Evolutionary conservation across 495 filamentous ascomycete genomes (phyloP).

Genomic region (Cudoniella acicularis): DNA sequence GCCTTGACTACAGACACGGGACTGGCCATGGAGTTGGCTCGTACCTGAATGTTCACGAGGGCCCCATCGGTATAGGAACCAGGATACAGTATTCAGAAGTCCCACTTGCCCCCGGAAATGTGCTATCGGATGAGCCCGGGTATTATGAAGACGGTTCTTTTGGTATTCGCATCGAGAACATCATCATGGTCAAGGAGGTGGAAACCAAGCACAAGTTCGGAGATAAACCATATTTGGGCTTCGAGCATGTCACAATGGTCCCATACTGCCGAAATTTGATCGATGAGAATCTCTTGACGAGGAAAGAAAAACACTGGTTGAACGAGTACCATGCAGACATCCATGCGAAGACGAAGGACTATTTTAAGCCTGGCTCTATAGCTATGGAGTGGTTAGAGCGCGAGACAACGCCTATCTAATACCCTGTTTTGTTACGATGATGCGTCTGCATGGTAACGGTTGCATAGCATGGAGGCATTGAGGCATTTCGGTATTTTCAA

Average conservation of each 20-base stretch:
- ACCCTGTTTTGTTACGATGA: neutral
- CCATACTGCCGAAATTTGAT: slow-evolving; percentile 91
- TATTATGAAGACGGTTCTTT: slow-evolving; percentile 98
- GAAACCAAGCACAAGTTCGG: slow-evolving; percentile 85
- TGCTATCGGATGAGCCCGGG: slow-evolving; percentile 92
- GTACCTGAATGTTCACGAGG: slow-evolving; percentile 92
- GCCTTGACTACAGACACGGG: slow-evolving; percentile 93
- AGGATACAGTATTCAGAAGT: slow-evolving; percentile 90
- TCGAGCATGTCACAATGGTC: slow-evolving; percentile 96
- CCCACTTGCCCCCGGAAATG: slow-evolving; percentile 82
- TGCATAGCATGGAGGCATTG: neutral
- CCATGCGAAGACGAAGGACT: slow-evolving; percentile 75
- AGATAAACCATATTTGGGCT: slow-evolving; percentile 89
- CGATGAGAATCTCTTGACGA: slow-evolving; percentile 66
- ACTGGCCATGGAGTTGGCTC: slow-evolving; percentile 97
- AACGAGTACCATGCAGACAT: slow-evolving; percentile 84
- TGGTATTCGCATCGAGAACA: slow-evolving; percentile 97
- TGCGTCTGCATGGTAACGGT: neutral
- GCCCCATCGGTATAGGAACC: slow-evolving; percentile 93
- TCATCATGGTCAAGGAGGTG: slow-evolving; percentile 84
- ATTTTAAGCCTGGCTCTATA: slow-evolving; percentile 67
- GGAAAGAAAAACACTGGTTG: slow-evolving; percentile 79
- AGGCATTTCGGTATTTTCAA: neutral
- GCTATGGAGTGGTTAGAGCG: slow-evolving; percentile 78
- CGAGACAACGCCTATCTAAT: slow-evolving; percentile 44